Evolutionary conservation across 2,329 filamentous ascomycete genomes (phyloP), one percentile per base, ranked within the genome.

Genomic region (Fusarium buharicum): DNA sequence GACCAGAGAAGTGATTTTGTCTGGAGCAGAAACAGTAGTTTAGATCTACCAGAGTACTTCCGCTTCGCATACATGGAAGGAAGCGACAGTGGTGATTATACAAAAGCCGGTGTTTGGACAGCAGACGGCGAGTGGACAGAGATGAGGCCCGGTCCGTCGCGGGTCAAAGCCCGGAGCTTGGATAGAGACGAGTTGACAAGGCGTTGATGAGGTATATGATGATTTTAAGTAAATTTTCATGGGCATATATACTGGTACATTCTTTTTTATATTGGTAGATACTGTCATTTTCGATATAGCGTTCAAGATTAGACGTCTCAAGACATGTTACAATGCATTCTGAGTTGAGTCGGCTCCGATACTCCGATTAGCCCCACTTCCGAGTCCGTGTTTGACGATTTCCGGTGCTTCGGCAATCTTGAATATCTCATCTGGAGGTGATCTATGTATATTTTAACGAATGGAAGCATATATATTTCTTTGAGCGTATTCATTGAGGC

Each of bases 21-120:
- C 0, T 92, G 89, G 88, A 77, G 76, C 1, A 80, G 86, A 57
- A 79, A 83, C 31, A 74, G 70, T 18, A 76, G 66, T 7, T 56
- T 79, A 12, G 73, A 74, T 4, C 57, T 82, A 47, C 85, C 87
- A 34, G 89, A 93, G 74, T 94, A 92, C 70, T 93, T 94, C 70
- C 79, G 91, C 7, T 94, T 94, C 74, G 90, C 82, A 2, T 93
- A 86, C 70, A 84, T 93, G 81, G 80, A 84, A 46, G 90, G 90
- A 2, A 86, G 84, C 54, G 73, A 73, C 5, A 82, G 81, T 34
- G 87, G 82, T 20, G 91, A 94, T 72, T 94, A 91, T 70, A 92
- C 89, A 13, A 90, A 87, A 75, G 91, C 91, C 0, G 91, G 90
- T 1, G 82, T 80, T 11, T 94, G 91, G 91, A 81, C 81, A 20